Percentiles rank a stretch among this genome's conserved stretches.
Conservation (phyloP, 202 grass and related monocot genomes). For the Eragrostis tef region DNA sequence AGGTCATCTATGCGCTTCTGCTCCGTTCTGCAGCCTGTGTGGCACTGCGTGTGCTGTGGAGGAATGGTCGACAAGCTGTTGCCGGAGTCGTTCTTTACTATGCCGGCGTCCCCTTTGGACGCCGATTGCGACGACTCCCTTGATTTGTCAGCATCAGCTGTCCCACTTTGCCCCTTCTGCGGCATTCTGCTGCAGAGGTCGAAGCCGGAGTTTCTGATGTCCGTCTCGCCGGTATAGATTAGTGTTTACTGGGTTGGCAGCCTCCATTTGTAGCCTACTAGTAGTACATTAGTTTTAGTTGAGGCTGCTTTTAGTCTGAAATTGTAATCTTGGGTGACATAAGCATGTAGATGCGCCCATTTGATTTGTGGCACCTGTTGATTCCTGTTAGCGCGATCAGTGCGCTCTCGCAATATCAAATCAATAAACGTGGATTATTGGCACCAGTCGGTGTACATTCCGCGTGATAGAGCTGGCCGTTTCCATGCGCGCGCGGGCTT, state of each 20-base stretch:
- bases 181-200: conserved; percentile 72
- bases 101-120: conserved; percentile 44
- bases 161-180: conserved; percentile 72
- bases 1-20: conserved; percentile 66
- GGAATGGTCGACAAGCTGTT: conserved; percentile 63
- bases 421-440: neutral
- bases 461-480: too few species aligned
- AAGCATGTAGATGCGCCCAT: neutral
- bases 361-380: neutral
- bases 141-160: conserved; percentile 1
- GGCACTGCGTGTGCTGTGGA: conserved; percentile 76
- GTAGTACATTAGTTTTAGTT: neutral
- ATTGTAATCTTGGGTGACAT: neutral
- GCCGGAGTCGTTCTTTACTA: conserved; percentile 62
- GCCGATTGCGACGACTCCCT: conserved; percentile 30
- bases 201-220: conserved; percentile 66
- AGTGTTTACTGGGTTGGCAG: neutral
- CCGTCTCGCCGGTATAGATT: conserved; percentile 63
- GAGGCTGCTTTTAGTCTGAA: neutral
- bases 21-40: conserved; percentile 58
- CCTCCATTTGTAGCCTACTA: neutral
- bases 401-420: neutral
- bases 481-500: neutral
- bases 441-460: too few species aligned
- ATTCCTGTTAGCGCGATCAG: neutral